Conservation (phyloP, 1,139 yeast genomes). For the Arxiozyma slooffiae region DNA sequence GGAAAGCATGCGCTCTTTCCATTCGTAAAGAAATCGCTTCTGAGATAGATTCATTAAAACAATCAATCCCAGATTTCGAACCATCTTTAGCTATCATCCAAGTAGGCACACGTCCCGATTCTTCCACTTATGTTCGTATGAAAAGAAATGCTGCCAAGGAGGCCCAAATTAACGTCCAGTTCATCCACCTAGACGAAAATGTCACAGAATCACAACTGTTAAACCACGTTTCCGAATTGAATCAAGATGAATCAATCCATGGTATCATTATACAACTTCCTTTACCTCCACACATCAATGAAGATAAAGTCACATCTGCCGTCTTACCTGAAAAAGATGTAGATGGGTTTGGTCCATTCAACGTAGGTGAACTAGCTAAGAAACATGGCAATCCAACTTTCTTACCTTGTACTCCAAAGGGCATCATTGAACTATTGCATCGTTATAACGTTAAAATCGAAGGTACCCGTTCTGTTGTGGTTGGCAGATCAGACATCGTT, state of each 20-base stretch:
- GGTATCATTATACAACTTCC: slow-evolving; percentile 92
- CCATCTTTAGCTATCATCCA: slow-evolving; percentile 81
- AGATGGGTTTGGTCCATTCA: slow-evolving; percentile 87
- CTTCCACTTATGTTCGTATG: slow-evolving; percentile 91
- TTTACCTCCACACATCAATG: slow-evolving; percentile 72
- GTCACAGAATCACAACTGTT: slow-evolving; percentile 52
- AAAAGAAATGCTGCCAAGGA: slow-evolving; percentile 85
- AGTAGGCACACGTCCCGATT: slow-evolving; percentile 84
- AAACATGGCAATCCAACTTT: slow-evolving; percentile 78
- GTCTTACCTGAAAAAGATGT: slow-evolving; percentile 80
- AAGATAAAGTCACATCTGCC: slow-evolving; percentile 64
- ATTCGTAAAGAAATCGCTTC: slow-evolving; percentile 39
- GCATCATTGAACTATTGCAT: slow-evolving; percentile 69
- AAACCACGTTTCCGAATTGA: slow-evolving; percentile 49
- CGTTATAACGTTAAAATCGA: slow-evolving; percentile 50
- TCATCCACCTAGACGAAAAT: slow-evolving; percentile 50
- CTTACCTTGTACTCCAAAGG: slow-evolving; percentile 95
- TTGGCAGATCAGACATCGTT: slow-evolving; percentile 94
- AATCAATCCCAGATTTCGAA: slow-evolving; percentile 41
- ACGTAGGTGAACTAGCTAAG: slow-evolving; percentile 87
- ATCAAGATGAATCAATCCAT: slow-evolving; percentile 60
- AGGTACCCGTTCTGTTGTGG: slow-evolving; percentile 85
- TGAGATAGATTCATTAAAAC: slow-evolving; percentile 49
- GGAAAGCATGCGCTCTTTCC: slow-evolving; percentile 56
- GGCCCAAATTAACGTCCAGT: slow-evolving; percentile 64